These are phyloP conservation scores for Boletus eberwhitei DNA, from an alignment of 768 basidiomycete species.

Conservation along the genomic window DNA sequence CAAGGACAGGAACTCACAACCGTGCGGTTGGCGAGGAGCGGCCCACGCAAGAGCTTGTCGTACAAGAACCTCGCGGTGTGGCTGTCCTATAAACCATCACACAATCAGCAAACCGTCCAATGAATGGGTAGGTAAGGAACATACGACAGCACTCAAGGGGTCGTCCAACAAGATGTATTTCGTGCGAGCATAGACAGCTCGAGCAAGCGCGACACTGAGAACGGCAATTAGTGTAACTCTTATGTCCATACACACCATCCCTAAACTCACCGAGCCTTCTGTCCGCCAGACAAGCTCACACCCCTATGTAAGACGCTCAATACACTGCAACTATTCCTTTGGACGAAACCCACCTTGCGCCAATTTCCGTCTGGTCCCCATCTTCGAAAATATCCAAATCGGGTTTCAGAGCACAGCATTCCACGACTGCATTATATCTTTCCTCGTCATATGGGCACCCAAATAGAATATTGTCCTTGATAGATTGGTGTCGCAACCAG, in stretches of 20 bases:
- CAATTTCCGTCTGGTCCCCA: conserved; percentile 84
- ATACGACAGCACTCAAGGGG: conserved; percentile 76
- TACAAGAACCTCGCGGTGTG: conserved; percentile 63
- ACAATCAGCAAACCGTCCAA: not conserved
- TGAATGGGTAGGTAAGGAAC: conserved; percentile 21
- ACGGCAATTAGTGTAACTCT: not conserved
- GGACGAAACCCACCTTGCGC: conserved; percentile 45
- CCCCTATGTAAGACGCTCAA: conserved; percentile 39
- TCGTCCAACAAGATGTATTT: conserved; percentile 77
- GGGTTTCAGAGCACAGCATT: conserved; percentile 76
- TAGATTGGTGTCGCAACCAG: conserved; percentile 68
- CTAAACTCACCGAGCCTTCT: conserved; percentile 63
- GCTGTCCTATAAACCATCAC: conserved; percentile 46
- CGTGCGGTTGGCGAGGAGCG: conserved; percentile 63
- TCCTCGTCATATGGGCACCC: conserved; percentile 67
- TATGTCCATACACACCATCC: not conserved
- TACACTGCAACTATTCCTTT: not conserved
- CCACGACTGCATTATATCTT: conserved; percentile 72
- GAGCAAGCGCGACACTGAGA: conserved; percentile 72
- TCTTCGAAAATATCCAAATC: conserved; percentile 85
- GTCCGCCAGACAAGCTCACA: conserved; percentile 76
- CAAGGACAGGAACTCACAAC: conserved; percentile 42
- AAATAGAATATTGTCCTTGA: conserved; percentile 80
- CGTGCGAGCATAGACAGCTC: conserved; percentile 74
- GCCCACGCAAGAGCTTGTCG: conserved; percentile 63